These are phyloP conservation scores for Candida corydali DNA, from an alignment of 805 yeast genomes.

Conservation along the genomic window DNA sequence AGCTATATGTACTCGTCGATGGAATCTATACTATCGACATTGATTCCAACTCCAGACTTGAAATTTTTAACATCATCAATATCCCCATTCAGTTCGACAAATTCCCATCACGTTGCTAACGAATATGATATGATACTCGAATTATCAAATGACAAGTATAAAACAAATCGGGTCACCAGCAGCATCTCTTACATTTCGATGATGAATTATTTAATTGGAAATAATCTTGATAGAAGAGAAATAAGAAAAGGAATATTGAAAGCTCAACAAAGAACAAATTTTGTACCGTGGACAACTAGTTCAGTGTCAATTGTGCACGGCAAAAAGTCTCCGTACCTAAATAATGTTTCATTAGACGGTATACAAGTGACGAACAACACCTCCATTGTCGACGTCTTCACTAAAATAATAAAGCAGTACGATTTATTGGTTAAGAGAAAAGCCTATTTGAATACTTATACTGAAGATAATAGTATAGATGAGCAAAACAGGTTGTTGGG, in stretches of 20 bases:
- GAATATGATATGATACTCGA: conserved; percentile 86
- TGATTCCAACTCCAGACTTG: conserved; percentile 80
- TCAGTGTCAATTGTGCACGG: conserved; percentile 77
- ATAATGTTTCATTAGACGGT: conserved; percentile 50
- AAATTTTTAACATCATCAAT: conserved; percentile 43
- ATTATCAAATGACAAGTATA: conserved; percentile 69
- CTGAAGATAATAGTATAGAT: conserved; percentile 40
- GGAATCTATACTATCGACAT: conserved; percentile 73
- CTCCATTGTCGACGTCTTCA: conserved; percentile 62
- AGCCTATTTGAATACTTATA: conserved; percentile 82
- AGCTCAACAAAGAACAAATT: conserved; percentile 63
- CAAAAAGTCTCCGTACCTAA: conserved; percentile 57
- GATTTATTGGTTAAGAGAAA: conserved; percentile 74
- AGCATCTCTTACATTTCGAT: conserved; percentile 58
- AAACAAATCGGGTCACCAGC: conserved; percentile 56
- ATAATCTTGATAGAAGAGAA: conserved; percentile 61
- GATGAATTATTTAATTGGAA: conserved; percentile 64
- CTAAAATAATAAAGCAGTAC: conserved; percentile 67
- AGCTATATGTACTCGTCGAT: conserved; percentile 85
- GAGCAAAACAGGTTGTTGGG: conserved; percentile 43
- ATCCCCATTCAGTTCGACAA: conserved; percentile 43
- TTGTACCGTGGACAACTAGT: conserved; percentile 84
- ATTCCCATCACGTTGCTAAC: conserved; percentile 57
- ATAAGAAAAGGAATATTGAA: conserved; percentile 62
- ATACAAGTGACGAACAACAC: conserved; percentile 82